Base-by-base conservation (phyloP, 345 rosid species). In the Populus ilicifolia region DNA sequence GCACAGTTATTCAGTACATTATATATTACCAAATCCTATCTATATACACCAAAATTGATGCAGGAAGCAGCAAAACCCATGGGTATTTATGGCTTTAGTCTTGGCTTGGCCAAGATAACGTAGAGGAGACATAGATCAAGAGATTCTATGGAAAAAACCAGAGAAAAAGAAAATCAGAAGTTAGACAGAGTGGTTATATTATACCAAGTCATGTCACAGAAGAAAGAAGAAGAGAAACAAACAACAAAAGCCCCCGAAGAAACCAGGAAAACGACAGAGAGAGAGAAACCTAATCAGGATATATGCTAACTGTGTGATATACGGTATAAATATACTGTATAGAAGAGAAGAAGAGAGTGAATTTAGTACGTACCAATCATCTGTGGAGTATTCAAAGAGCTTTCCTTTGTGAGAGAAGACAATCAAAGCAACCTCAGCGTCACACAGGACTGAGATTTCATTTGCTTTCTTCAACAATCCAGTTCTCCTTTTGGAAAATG, bases 381-480 rank as follows among this genome's bases (percentile, higher is more conserved):
- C 91, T 71, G 89, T 84, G 64, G 93, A 86, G 87, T 89, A 91
- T 70, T 91, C 95, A 52, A 86, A 91, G 86, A 91, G 89, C 81
- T 89, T 91, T 69, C 95, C 95, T 83, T 86, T 91, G 83, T 91
- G 88, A 59, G 93, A 91, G 89, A 91, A 91, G 83, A 91, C 89
- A 76, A 91, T 88, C 76, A 91, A 78, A 44, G 90, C 93, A 67
- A 91, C 94, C 83, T 90, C 94, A 82, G 91, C 94, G 78, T 90
- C 94, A 66, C 94, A 90, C 8, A 90, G 78, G 67, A 91, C 89
- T 35, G 94, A 91, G 90, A 91, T 88, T 89, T 91, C 95, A 81
- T 91, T 90, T 81, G 95, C 95, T 82, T 91, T 91, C 93, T 91
- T 91, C 87, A 89, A 44, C 81, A 91, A 83, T 11, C 96, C 96